Evolutionary conservation across 2,329 filamentous ascomycete genomes (phyloP), one percentile per base, ranked within the genome.

Genomic region (Hypoxylon sp.): DNA sequence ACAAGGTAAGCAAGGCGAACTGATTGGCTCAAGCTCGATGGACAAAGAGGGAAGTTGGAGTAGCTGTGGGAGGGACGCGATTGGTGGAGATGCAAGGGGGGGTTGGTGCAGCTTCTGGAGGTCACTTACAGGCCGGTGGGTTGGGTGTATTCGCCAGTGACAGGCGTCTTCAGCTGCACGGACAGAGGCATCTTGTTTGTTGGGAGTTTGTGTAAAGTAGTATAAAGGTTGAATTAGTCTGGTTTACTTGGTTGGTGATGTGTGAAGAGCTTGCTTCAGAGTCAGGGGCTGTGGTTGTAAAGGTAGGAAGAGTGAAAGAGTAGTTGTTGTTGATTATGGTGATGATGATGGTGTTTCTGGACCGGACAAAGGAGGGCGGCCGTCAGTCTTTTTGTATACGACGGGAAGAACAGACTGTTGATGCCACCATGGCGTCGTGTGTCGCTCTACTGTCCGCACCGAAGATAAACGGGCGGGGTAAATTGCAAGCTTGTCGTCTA

Each of bases 111-210:
- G 35, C 23, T 48, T 3, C 21, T 37, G 54, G 18, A 6, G 47
- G 38, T 24, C 18, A 76, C 84, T 74, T 77, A 87, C 84, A 87
- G 77, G 73, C 84, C 84, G 58, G 82, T 85, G 65, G 84, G 84
- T 70, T 87, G 84, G 69, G 79, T 75, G 74, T 83, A 84, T 60
- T 74, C 37, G 73, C 84, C 88, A 67, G 85, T 85, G 66, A 84
- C 62, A 56, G 89, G 88, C 68, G 88, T 91, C 78, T 87, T 84
- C 70, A 92, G 82, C 74, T 88, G 81, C 64, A 82, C 77, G 53
- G 81, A 81, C 68, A 87, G 69, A 75, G 75, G 60, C 79, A 81
- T 81, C 63, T 42, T 74, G 71, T 21, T 11, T 40, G 54, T 48
- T 20, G 13, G 24, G 42, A 27, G 35, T 17, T 18, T 41, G 40